Evolutionary conservation across 805 yeast genomes (phyloP), one percentile per base, ranked within the genome.

Genomic region (Lachancea lanzarotensis): DNA sequence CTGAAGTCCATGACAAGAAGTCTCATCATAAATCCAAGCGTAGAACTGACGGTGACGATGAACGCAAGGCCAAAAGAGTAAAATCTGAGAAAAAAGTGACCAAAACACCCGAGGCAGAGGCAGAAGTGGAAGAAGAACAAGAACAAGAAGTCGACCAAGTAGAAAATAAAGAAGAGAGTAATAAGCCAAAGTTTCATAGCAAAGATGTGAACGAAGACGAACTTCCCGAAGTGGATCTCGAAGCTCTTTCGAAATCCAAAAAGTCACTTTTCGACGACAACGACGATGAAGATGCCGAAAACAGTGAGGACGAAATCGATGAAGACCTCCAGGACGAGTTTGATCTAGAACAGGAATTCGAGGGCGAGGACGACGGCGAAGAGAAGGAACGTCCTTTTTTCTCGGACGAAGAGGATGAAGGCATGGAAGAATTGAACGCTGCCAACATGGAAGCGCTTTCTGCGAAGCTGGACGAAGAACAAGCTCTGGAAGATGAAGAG

Each of bases 381-480:
- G 57, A 50, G 4, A 58, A 49, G 32, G 65, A 78, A 31, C 77
- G 71, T 53, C 89, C 93, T 38, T 79, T 83, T 81, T 89, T 87
- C 56, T 84, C 95, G 17, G 95, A 87, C 57, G 87, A 81, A 50
- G 84, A 78, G 35, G 81, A 74, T 31, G 86, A 73, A 42, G 76
- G 74, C 43, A 81, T 84, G 59, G 89, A 84, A 52, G 75, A 73
- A 46, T 71, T 85, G 57, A 84, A 84, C 61, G 91, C 87, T 31
- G 79, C 84, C 43, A 85, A 85, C 62, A 84, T 85, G 89, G 95
- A 85, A 69, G 82, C 82, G 2, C 74, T 80, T 46, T 84, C 93
- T 33, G 74, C 73, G 51, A 72, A 71, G 57, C 71, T 85, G 48
- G 95, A 85, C 54, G 81, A 70, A 51, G 72, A 69, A 52, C 76